phyloP scores from a whole-genome alignment of 257 asterid genomes.

The Verbena officinalis region DNA sequence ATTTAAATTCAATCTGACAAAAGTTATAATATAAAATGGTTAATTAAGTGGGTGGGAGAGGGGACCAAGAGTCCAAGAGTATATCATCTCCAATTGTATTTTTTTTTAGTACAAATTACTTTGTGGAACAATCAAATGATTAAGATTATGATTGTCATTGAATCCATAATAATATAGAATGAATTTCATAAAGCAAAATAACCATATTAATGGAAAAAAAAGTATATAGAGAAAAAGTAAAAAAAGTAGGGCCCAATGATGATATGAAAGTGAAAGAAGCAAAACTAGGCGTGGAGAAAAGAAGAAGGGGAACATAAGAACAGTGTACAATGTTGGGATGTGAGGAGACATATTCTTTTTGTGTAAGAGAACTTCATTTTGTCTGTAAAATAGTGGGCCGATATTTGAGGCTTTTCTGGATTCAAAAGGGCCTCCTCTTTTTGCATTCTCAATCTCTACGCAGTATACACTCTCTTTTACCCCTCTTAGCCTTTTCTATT shows the following conservation, averaged over 20 bases:
- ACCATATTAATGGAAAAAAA: too few relatives aligned
- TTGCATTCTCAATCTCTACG: background rate
- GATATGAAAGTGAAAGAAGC: constrained; percentile 45
- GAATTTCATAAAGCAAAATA: constrained; percentile 5
- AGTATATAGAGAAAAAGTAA: background rate
- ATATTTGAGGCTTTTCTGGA: too few relatives aligned
- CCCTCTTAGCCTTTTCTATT: background rate
- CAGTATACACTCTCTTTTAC: background rate
- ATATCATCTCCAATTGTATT: background rate
- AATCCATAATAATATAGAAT: constrained; percentile 22
- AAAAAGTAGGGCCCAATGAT: constrained; percentile 37
- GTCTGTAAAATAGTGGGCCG: constrained; percentile 41
- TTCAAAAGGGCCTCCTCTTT: constrained; percentile 21
- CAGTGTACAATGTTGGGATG: constrained; percentile 45
- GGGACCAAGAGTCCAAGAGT: background rate
- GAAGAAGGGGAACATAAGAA: constrained; percentile 29
- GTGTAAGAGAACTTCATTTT: constrained; percentile 31
- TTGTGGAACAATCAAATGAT: constrained; percentile 43
- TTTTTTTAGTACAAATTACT: background rate
- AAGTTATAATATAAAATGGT: too few relatives aligned
- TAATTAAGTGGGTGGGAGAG: too few relatives aligned
- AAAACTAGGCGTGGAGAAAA: constrained; percentile 44
- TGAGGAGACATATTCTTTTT: constrained; percentile 42
- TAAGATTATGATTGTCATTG: constrained; percentile 31
- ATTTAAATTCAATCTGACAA: too few relatives aligned